These are phyloP conservation scores for Geotrichum macrosporum DNA, from an alignment of 1,139 yeast genomes.

Conservation along the genomic window DNA sequence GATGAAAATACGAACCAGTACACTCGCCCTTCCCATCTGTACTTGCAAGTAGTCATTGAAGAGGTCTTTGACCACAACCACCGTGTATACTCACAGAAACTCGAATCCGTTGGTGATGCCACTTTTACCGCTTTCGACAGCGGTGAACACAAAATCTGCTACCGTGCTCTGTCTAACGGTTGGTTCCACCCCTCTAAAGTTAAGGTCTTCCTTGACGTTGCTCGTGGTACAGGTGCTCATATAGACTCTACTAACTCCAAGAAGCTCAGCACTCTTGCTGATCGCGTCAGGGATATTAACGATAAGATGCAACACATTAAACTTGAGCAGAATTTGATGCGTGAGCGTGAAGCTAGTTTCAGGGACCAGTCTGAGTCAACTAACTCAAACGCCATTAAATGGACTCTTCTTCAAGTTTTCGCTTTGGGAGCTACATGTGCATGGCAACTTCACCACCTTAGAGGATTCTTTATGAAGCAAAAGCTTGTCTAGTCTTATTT, in stretches of 20 bases:
- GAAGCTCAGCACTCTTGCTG: constrained; percentile 48
- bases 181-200: constrained; percentile 52
- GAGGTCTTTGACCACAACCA: constrained; percentile 65
- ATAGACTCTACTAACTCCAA: constrained; percentile 52
- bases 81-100: constrained; percentile 63
- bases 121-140: constrained; percentile 64
- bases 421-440: constrained; percentile 56
- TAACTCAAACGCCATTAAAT: constrained; percentile 58
- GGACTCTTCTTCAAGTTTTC: constrained; percentile 59
- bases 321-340: constrained; percentile 61
- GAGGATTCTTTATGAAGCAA: constrained; percentile 62
- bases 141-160: constrained; percentile 71
- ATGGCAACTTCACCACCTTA: constrained; percentile 64
- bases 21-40: constrained; percentile 45
- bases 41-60: constrained; percentile 52
- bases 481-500: constrained; percentile 46
- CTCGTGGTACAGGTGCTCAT: constrained; percentile 50
- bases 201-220: constrained; percentile 47
- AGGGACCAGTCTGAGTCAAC: constrained; percentile 65
- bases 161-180: constrained; percentile 59
- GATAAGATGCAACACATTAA: constrained; percentile 54
- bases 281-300: constrained; percentile 50
- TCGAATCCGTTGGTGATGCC: constrained; percentile 57
- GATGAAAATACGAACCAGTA: constrained; percentile 46
- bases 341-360: constrained; percentile 66